phyloP scores from a whole-genome alignment of 2,329 filamentous ascomycete species.

The Colletotrichum agaves region DNA sequence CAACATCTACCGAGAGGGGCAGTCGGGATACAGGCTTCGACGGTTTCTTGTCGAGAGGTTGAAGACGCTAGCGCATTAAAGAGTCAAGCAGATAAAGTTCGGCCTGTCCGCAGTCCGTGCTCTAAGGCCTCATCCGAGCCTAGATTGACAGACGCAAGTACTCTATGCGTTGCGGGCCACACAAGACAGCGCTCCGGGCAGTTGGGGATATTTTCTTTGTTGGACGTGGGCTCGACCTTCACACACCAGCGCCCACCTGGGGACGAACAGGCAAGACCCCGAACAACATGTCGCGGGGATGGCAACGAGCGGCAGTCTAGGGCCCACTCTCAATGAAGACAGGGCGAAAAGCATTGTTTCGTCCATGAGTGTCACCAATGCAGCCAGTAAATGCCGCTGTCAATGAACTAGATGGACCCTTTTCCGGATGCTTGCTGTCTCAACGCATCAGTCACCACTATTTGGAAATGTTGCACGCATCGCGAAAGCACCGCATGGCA shows the following conservation, averaged over 20 bases:
- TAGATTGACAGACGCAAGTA: constrained; percentile 33
- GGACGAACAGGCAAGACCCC: constrained; percentile 33
- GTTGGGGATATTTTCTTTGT: constrained; percentile 2
- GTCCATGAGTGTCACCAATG: constrained; percentile 19
- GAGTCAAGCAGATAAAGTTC: constrained; percentile 34
- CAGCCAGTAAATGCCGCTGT: constrained; percentile 30
- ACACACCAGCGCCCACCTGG: background rate
- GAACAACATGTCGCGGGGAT: constrained; percentile 7
- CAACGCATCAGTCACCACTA: constrained; percentile 13
- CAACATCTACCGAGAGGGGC: constrained; percentile 20
- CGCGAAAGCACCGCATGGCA: constrained; percentile 22
- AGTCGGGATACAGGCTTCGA: constrained; percentile 7
- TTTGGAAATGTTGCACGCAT: constrained; percentile 1
- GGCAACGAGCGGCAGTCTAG: constrained; percentile 24
- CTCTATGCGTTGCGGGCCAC: constrained; percentile 23
- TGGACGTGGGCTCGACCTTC: background rate
- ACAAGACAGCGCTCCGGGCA: constrained; percentile 6
- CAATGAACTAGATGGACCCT: constrained; percentile 12
- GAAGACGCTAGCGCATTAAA: constrained; percentile 10
- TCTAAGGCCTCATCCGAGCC: constrained; percentile 23
- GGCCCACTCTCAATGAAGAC: constrained; percentile 15
- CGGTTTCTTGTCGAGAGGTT: constrained; percentile 3
- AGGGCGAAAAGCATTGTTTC: constrained; percentile 34
- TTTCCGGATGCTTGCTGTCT: constrained; percentile 1
- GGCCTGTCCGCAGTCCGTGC: constrained; percentile 34